Percentiles rank a stretch among this genome's conserved stretches.
These are phyloP conservation scores for Phytopythium montanum DNA, from an alignment of 352 stramenopile genomes.

Conservation along the genomic window DNA sequence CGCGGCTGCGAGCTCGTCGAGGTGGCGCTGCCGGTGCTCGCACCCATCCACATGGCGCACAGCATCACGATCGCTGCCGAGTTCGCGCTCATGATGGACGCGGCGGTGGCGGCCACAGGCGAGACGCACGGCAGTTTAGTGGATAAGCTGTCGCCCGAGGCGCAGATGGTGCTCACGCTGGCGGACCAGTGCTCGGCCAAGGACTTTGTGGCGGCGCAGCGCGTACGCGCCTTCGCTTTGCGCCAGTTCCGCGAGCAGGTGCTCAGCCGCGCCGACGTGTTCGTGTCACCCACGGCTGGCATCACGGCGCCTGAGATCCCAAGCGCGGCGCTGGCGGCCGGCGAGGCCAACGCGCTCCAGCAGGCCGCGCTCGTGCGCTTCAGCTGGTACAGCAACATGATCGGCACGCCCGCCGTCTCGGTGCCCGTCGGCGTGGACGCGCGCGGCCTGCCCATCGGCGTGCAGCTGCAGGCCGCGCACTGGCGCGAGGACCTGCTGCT, in stretches of 20 bases:
- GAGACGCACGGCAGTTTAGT: conserved; percentile 1
- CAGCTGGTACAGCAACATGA: conserved; percentile 84
- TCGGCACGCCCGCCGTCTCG: conserved; percentile 77
- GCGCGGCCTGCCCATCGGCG: conserved; percentile 60
- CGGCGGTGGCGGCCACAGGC: conserved; percentile 46
- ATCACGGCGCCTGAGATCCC: conserved; percentile 74
- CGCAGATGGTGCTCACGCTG: conserved; percentile 68
- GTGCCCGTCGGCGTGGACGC: conserved; percentile 73
- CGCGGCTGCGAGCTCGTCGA: conserved; percentile 70
- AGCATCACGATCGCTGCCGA: conserved; percentile 83
- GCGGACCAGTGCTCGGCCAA: conserved; percentile 54
- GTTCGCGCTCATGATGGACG: conserved; percentile 68
- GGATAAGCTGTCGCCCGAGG: conserved; percentile 60
- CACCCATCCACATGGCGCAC: conserved; percentile 78
- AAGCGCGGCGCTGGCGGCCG: conserved; percentile 35
- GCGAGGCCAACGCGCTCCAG: conserved; percentile 58
- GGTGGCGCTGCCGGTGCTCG: conserved; percentile 70
- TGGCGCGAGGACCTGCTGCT: conserved; percentile 77
- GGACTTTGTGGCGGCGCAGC: conserved; percentile 86
- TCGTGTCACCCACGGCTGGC: conserved; percentile 77
- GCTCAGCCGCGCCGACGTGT: conserved; percentile 83
- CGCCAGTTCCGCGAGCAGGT: conserved; percentile 68
- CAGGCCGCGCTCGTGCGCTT: conserved; percentile 77
- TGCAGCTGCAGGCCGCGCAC: conserved; percentile 75
- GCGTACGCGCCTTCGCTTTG: conserved; percentile 78